Base-by-base conservation (phyloP, 2,329 filamentous ascomycete species). In the Plenodomus lindquistii region DNA sequence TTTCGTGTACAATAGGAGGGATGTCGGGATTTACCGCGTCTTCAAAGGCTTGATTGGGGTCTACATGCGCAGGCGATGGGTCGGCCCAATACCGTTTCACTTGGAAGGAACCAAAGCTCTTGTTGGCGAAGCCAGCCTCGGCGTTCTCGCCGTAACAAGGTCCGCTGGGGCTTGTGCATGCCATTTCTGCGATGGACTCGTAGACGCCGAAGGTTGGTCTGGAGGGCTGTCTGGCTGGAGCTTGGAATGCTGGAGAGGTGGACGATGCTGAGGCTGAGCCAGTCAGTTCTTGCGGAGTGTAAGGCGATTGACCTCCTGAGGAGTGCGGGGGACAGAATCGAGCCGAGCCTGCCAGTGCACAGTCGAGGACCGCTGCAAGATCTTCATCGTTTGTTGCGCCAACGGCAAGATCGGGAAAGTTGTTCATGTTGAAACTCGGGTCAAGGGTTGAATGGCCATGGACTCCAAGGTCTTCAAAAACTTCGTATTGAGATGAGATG, bases 391-490 rank as follows among this genome's bases (percentile, higher is more conserved):
- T 36, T 8, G 40, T 21, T 13, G 46, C 24, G 11, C 64, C 46
- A 4, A 36, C 40, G 3, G 36, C 37, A 1, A 55, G 16, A 27
- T 54, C 55, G 2, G 47, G 7, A 40, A 71, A 69, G 39, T 69
- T 63, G 21, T 43, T 52, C n/a, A 63, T 31, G 37, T 64, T 54
- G 56, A 70, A 70, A 45, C 65, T 70, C 10, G 49, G 41, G 35
- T 71, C 67, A 6, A 71, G 35, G 16, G 46, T 31, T 15, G 60
- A 50, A n/a, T 55, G 41, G 7, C 52, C 24, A 17, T 58, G 43
- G 8, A 72, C 40, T 1, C 69, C 69, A 2, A 72, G 62, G 48
- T 73, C 70, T 54, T 73, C 70, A 19, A 65, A 56, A 13, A 67
- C 47, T 11, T 72, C 67, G 17, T 66, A 62, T 17, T 51, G 51